Conservation (phyloP, 2,329 filamentous ascomycete species). For the Neopestalotiopsis sp. region DNA sequence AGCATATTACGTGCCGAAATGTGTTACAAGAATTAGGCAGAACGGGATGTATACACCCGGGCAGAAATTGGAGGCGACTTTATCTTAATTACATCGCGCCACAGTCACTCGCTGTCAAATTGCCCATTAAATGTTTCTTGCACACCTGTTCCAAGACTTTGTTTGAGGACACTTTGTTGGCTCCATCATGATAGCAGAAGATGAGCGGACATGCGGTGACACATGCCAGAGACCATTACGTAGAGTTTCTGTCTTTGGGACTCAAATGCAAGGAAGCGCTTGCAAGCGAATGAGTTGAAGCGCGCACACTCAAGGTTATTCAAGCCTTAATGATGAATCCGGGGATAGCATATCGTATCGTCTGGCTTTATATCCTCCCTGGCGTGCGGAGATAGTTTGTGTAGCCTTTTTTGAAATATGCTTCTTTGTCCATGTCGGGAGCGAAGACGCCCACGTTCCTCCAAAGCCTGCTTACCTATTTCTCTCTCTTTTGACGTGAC, state of each 20-base stretch:
- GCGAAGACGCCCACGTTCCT: neutral
- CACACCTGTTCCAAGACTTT: too few species aligned
- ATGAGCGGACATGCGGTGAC: neutral
- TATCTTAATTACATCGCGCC: too few species aligned
- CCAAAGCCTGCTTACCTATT: neutral
- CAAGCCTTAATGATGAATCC: neutral
- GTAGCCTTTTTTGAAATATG: neutral
- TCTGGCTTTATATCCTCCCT: neutral
- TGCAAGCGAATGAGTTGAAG: neutral
- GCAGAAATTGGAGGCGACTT: too few species aligned
- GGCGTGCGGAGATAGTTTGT: neutral
- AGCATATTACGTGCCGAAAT: too few species aligned
- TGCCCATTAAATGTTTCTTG: too few species aligned
- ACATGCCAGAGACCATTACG: neutral
- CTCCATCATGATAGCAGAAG: neutral
- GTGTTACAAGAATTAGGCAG: too few species aligned
- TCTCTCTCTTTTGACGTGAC: neutral
- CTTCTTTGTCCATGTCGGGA: neutral
- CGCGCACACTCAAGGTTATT: neutral
- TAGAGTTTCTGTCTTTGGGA: neutral
- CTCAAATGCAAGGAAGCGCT: neutral
- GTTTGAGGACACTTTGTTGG: too few species aligned
- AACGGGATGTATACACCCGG: too few species aligned
- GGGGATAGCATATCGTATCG: neutral
- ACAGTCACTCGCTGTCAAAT: too few species aligned